Evolutionary conservation across 140 eudicot species (phyloP).

Genomic region (Senecio squalidus): DNA sequence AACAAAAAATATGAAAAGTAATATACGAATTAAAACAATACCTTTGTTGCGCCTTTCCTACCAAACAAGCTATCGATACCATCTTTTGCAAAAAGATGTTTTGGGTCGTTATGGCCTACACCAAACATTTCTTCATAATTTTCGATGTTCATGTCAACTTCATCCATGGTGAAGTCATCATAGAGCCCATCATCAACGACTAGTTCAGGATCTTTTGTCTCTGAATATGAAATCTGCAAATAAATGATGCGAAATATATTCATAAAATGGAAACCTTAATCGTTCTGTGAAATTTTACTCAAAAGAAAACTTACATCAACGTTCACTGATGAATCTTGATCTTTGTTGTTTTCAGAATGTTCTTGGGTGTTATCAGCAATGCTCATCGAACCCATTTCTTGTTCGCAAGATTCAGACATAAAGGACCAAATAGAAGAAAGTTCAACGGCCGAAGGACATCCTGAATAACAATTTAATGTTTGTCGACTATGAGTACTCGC

Average conservation of each 20-base stretch:
- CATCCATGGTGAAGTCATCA: conserved; percentile 77
- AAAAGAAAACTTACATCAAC: conserved; percentile 21
- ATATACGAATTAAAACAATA: conserved; percentile 7
- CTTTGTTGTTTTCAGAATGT: conserved; percentile 19
- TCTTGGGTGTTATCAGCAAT: conserved; percentile 46
- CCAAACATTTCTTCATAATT: conserved; percentile 82
- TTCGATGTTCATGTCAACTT: conserved; percentile 77
- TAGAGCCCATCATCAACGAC: conserved; percentile 51
- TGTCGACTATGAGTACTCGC: conserved; percentile 66
- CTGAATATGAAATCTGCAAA: conserved; percentile 45
- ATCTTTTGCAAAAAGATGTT: conserved; percentile 69
- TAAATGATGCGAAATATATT: background rate
- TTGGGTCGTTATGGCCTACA: conserved; percentile 51
- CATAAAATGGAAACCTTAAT: conserved; percentile 2
- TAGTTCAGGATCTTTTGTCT: conserved; percentile 43
- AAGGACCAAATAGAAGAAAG: conserved; percentile 85
- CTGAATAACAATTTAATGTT: conserved; percentile 69
- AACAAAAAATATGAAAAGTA: background rate
- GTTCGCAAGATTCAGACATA: conserved; percentile 56
- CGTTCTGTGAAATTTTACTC: background rate
- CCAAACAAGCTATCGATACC: conserved; percentile 71
- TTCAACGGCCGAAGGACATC: conserved; percentile 84
- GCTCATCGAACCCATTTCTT: conserved; percentile 76
- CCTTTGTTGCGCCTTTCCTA: conserved; percentile 23
- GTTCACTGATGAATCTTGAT: conserved; percentile 32